Conservation (phyloP, 2,329 filamentous ascomycete species). For the Epichloe bromicola region DNA sequence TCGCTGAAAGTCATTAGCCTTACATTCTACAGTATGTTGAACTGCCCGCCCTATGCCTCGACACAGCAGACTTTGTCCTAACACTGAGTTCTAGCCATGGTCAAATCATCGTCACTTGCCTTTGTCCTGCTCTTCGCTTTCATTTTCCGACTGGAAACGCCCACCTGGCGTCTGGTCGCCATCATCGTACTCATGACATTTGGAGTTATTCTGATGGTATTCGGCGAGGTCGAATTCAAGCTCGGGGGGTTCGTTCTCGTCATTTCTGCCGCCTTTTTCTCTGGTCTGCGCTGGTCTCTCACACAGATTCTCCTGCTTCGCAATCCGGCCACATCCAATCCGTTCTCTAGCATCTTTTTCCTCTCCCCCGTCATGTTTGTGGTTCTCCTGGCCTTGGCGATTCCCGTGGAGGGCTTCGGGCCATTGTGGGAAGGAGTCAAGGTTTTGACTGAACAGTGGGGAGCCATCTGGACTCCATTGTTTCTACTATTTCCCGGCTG, state of each 20-base stretch:
- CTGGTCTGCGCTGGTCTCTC: constrained; percentile 95
- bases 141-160: constrained; percentile 77
- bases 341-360: constrained; percentile 94
- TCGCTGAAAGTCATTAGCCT: constrained; percentile 92
- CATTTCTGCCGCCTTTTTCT: constrained; percentile 88
- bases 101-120: constrained; percentile 84
- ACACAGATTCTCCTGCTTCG: constrained; percentile 90
- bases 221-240: constrained; percentile 84
- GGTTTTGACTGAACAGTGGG: constrained; percentile 53
- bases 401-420: constrained; percentile 71
- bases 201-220: constrained; percentile 96
- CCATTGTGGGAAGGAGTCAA: constrained; percentile 54
- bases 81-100: constrained; percentile 54
- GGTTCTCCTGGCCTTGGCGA: constrained; percentile 63
- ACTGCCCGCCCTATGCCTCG: no score
- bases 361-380: constrained; percentile 91
- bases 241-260: constrained; percentile 79
- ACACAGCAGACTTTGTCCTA: constrained; percentile 7
- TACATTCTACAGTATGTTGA: constrained; percentile 73
- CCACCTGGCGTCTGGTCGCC: constrained; percentile 70
- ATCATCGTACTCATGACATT: constrained; percentile 88
- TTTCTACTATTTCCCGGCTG: constrained; percentile 81
- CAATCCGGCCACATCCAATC: constrained; percentile 90
- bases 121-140: constrained; percentile 96
- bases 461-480: constrained; percentile 48